Conservation (phyloP, 306 rosid genomes). For the Gillenia trifoliata region DNA sequence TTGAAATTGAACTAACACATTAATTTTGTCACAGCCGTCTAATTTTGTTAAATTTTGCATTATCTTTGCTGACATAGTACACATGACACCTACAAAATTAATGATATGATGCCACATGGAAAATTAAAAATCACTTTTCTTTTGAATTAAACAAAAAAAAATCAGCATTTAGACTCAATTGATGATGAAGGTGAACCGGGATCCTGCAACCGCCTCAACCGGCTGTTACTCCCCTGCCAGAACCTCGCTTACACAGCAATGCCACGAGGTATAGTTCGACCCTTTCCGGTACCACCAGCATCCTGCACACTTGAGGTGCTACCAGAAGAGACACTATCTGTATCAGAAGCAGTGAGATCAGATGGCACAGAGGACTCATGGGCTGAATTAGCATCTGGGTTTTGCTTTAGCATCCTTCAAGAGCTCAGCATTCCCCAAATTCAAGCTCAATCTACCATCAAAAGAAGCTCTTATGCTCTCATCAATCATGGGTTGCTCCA, state of each 20-base stretch:
- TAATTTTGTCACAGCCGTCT: too few relatives aligned
- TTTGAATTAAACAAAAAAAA: too few relatives aligned
- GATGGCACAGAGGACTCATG: slow-evolving; percentile 50
- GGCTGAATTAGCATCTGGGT: slow-evolving; percentile 43
- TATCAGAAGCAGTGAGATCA: slow-evolving; percentile 90
- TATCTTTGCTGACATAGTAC: too few relatives aligned
- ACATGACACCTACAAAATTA: too few relatives aligned
- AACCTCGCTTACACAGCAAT: slow-evolving; percentile 81
- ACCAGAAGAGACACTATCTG: slow-evolving; percentile 93
- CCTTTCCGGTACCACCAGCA: slow-evolving; percentile 33
- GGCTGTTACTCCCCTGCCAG: slow-evolving; percentile 96
- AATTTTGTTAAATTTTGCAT: too few relatives aligned
- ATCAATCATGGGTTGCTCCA: slow-evolving; percentile 59
- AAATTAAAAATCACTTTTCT: too few relatives aligned
- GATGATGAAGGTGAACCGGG: slow-evolving; percentile 80
- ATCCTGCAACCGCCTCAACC: slow-evolving; percentile 83
- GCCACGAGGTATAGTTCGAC: slow-evolving; percentile 45
- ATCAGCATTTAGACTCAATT: too few relatives aligned
- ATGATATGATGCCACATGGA: too few relatives aligned
- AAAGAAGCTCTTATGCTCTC: slow-evolving; percentile 66
- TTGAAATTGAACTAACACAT: too few relatives aligned
- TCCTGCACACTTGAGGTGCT: slow-evolving; percentile 85
- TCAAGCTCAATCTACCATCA: slow-evolving; percentile 81
- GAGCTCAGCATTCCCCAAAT: slow-evolving; percentile 65
- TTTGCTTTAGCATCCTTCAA: slow-evolving; percentile 35